Percentiles rank a stretch among this genome's conserved stretches.
Evolutionary conservation across 2,329 filamentous ascomycete species (phyloP).

Genomic region (Nothopassalora personata): DNA sequence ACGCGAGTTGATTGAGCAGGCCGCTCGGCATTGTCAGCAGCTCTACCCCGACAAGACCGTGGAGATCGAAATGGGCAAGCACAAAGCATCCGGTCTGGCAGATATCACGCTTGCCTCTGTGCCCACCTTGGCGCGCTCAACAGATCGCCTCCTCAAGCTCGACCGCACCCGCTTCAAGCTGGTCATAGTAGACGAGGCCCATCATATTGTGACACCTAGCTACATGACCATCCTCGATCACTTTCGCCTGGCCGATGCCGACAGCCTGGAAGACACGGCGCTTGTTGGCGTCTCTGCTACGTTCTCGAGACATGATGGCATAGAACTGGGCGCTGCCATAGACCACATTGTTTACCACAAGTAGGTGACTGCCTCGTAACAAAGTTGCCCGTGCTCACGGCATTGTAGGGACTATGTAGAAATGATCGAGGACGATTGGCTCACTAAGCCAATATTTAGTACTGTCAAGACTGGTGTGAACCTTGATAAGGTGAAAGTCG

Average conservation of each 20-base stretch:
- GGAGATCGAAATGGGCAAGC: slow-evolving; percentile 85
- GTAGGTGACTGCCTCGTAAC: slow-evolving; percentile 43
- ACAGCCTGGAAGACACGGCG: slow-evolving; percentile 39
- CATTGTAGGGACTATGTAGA: slow-evolving; percentile 58
- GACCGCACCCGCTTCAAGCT: slow-evolving; percentile 78
- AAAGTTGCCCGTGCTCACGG: background rate
- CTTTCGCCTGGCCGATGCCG: slow-evolving; percentile 63
- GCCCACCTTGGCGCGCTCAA: slow-evolving; percentile 68
- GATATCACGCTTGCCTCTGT: slow-evolving; percentile 94
- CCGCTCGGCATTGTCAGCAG: slow-evolving; percentile 72
- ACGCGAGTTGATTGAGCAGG: slow-evolving; percentile 90
- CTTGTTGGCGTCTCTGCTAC: slow-evolving; percentile 88
- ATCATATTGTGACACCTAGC: slow-evolving; percentile 83
- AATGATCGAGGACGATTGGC: slow-evolving; percentile 85
- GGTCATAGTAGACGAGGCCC: slow-evolving; percentile 89
- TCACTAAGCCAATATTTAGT: slow-evolving; percentile 88
- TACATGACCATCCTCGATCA: slow-evolving; percentile 74
- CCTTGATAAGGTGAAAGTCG: slow-evolving; percentile 55
- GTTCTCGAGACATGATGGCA: slow-evolving; percentile 73
- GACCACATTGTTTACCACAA: slow-evolving; percentile 97
- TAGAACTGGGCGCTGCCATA: slow-evolving; percentile 75
- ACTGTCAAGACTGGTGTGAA: slow-evolving; percentile 82
- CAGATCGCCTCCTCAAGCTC: slow-evolving; percentile 74
- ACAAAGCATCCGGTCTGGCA: slow-evolving; percentile 69
- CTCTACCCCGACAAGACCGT: slow-evolving; percentile 76